Conservation (phyloP, 495 filamentous ascomycete species). For the Neurospora sp. region DNA sequence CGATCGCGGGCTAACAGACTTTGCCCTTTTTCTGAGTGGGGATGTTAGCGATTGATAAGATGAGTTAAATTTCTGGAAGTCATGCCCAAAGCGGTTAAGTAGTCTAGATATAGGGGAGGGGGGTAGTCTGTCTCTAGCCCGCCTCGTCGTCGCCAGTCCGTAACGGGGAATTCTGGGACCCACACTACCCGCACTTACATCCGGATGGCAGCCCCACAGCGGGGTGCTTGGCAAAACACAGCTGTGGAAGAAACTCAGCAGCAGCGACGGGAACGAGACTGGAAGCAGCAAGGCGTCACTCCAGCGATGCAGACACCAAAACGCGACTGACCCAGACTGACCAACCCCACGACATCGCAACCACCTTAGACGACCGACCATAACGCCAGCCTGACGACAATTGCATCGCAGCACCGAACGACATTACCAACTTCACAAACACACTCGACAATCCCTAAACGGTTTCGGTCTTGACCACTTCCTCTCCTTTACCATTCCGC, state of each 20-base stretch:
- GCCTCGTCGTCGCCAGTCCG: neutral
- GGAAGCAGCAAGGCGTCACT: neutral
- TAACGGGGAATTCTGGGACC: neutral
- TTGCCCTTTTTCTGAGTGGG: too few species aligned
- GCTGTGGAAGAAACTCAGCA: neutral
- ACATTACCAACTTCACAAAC: neutral
- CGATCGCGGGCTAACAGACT: too few species aligned
- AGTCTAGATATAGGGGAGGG: too few species aligned
- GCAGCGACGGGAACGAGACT: neutral
- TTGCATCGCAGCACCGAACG: neutral
- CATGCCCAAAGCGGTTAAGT: too few species aligned
- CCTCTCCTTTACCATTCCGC: neutral
- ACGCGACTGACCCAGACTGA: neutral
- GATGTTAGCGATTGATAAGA: too few species aligned
- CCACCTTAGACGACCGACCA: neutral
- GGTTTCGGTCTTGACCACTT: neutral
- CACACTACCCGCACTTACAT: neutral
- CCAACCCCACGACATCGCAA: neutral
- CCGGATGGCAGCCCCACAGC: neutral
- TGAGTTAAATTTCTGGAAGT: too few species aligned
- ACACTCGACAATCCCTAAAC: neutral
- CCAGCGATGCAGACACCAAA: neutral
- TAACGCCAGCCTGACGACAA: neutral
- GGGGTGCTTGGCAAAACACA: neutral
- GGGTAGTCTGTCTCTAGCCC: too few species aligned